Evolutionary conservation across 2,329 filamentous ascomycete species (phyloP).

Genomic region (Cytospora paraplurivora): DNA sequence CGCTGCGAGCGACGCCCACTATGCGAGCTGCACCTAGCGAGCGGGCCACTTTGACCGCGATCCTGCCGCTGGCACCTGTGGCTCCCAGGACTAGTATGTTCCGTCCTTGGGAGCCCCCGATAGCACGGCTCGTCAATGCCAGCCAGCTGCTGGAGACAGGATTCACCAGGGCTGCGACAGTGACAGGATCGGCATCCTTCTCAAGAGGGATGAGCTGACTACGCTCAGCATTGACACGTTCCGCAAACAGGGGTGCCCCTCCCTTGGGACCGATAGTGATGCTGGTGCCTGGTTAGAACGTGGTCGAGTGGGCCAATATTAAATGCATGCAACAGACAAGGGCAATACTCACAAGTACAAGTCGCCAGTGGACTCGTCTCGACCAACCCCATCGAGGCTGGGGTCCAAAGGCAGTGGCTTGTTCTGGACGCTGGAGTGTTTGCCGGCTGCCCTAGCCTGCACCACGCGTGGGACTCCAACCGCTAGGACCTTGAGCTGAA

Average conservation of each 20-base stretch:
- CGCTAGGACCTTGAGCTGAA: constrained; percentile 7
- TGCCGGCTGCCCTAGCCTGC: constrained; percentile 46
- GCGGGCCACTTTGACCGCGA: constrained; percentile 51
- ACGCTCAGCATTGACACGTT: constrained; percentile 49
- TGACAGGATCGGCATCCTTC: constrained; percentile 46
- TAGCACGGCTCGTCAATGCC: constrained; percentile 51
- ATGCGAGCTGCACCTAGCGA: constrained; percentile 51
- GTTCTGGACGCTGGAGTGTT: too few relatives aligned
- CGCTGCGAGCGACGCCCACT: constrained; percentile 52
- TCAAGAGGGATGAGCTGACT: constrained; percentile 39
- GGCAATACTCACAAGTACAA: constrained; percentile 40
- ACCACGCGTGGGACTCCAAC: constrained; percentile 43
- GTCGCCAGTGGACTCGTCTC: constrained; percentile 45
- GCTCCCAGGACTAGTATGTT: constrained; percentile 55
- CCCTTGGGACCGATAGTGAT: constrained; percentile 41
- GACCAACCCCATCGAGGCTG: constrained; percentile 55
- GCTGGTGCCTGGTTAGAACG: constrained; percentile 32
- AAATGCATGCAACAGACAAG: too few relatives aligned
- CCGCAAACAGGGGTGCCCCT: constrained; percentile 39
- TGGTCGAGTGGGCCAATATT: too few relatives aligned
- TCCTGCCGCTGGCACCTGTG: constrained; percentile 52
- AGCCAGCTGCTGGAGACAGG: constrained; percentile 60
- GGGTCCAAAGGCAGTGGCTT: constrained; percentile 49
- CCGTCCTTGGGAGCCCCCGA: constrained; percentile 43
- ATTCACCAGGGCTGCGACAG: constrained; percentile 54